A percentile compares a stretch with the other conserved stretches of the same genome.
Evolutionary conservation across 108 stramenopile genomes (phyloP).

Genomic region (Nannochloropsis oceanica): DNA sequence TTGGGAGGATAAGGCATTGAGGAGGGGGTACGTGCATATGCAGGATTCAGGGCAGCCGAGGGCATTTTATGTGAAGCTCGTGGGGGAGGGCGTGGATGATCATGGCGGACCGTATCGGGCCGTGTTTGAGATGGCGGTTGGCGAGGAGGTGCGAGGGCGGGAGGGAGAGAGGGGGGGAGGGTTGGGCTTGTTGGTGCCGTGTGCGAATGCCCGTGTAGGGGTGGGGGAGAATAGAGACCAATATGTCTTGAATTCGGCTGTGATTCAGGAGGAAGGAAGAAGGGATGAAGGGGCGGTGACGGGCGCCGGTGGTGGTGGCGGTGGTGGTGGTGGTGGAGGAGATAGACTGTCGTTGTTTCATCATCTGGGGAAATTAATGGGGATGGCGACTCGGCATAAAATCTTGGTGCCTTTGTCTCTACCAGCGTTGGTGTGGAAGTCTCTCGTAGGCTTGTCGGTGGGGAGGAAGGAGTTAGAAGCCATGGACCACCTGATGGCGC

Average conservation of each 20-base stretch:
- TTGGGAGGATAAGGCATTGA: slow-evolving; percentile 27
- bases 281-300: neutral
- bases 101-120: slow-evolving; percentile 41
- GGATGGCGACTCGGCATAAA: slow-evolving; percentile 19
- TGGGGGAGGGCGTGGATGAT: slow-evolving; percentile 41
- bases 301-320: neutral
- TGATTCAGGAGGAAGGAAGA: neutral
- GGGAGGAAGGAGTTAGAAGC: slow-evolving; percentile 23
- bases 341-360: slow-evolving; percentile 23
- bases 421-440: slow-evolving; percentile 37
- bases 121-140: slow-evolving; percentile 25
- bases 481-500: slow-evolving; percentile 27
- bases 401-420: slow-evolving; percentile 33
- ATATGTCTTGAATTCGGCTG: slow-evolving; percentile 1
- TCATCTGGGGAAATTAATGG: slow-evolving; percentile 40
- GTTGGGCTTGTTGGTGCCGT: slow-evolving; percentile 28
- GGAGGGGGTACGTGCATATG: slow-evolving; percentile 36
- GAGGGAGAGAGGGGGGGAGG: neutral
- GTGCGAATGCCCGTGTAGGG: slow-evolving; percentile 32
- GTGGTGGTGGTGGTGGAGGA: slow-evolving; percentile 1
- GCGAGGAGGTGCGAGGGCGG: slow-evolving; percentile 1
- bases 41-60: slow-evolving; percentile 11
- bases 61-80: slow-evolving; percentile 15
- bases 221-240: slow-evolving; percentile 37
- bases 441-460: slow-evolving; percentile 28